Conservation (phyloP, 495 filamentous ascomycete species). For the Neurospora intermedia region DNA sequence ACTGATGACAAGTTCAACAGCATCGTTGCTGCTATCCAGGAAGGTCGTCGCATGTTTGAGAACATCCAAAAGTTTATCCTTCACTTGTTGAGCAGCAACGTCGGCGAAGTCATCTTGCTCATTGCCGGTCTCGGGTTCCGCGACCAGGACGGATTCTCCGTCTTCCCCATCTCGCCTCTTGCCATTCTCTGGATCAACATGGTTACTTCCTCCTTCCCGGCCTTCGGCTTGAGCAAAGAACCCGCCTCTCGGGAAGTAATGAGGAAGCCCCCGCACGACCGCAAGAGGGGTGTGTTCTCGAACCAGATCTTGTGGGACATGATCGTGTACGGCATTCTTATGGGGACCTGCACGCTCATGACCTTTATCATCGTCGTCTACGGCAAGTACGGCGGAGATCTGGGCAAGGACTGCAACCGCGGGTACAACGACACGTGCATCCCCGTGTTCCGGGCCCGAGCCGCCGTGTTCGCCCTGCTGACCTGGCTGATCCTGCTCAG, state of each 20-base stretch:
- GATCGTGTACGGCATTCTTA: constrained; percentile 59
- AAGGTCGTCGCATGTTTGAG: constrained; percentile 64
- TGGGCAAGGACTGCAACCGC: constrained; percentile 59
- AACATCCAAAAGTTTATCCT: constrained; percentile 79
- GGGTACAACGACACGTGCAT: constrained; percentile 43
- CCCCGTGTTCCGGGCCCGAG: constrained; percentile 63
- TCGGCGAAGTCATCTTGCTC: constrained; percentile 62
- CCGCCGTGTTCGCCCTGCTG: constrained; percentile 65
- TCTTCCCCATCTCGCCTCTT: constrained; percentile 65
- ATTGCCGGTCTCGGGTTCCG: constrained; percentile 65
- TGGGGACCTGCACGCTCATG: constrained; percentile 55
- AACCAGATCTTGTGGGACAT: constrained; percentile 62
- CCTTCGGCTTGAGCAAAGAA: constrained; percentile 65
- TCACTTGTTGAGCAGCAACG: constrained; percentile 62
- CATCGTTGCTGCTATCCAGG: constrained; percentile 63
- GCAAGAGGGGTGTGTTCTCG: constrained; percentile 57
- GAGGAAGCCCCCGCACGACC: constrained; percentile 58
- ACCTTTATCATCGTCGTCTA: constrained; percentile 63
- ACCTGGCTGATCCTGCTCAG: constrained; percentile 64
- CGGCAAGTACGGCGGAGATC: constrained; percentile 41
- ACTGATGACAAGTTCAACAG: constrained; percentile 84
- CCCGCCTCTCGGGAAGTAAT: constrained; percentile 56
- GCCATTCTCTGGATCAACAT: constrained; percentile 75
- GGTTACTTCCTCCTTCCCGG: constrained; percentile 63
- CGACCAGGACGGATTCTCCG: constrained; percentile 49